Conservation (phyloP, 192 early-diverging fungal genomes). For the Gamsiella multidivaricata region DNA sequence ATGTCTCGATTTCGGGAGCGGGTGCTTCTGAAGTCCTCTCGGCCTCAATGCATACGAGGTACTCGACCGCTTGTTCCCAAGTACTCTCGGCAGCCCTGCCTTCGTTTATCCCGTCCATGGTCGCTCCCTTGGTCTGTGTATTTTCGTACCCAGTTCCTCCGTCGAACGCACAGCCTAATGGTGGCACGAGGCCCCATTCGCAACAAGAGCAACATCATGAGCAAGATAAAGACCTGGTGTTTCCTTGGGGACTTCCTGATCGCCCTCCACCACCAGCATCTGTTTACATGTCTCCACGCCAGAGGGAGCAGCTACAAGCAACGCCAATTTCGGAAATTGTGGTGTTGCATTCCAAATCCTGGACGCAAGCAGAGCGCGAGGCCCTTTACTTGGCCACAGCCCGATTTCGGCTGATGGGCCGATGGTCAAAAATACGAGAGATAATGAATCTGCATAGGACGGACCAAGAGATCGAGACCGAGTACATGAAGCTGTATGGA, state of each 20-base stretch:
- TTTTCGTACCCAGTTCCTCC: slow-evolving; percentile 37
- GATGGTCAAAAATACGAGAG: slow-evolving; percentile 45
- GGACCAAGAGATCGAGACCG: slow-evolving; percentile 32
- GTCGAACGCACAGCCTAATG: no score
- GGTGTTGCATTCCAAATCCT: slow-evolving; percentile 15
- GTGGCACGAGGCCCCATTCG: no score
- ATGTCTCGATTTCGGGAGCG: slow-evolving; percentile 31
- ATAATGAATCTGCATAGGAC: slow-evolving; percentile 43
- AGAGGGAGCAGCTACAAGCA: background rate
- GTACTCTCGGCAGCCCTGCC: slow-evolving; percentile 35
- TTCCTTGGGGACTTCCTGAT: slow-evolving; percentile 36
- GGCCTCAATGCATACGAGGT: slow-evolving; percentile 38
- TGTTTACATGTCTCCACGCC: no score
- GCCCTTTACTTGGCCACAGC: slow-evolving; percentile 38
- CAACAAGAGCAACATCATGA: background rate
- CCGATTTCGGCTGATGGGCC: slow-evolving; percentile 12
- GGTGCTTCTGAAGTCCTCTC: slow-evolving; percentile 42
- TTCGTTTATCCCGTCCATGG: slow-evolving; percentile 50
- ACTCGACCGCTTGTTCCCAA: slow-evolving; percentile 22
- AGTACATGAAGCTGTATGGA: slow-evolving; percentile 32
- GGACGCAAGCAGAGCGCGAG: slow-evolving; percentile 29
- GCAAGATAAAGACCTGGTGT: slow-evolving; percentile 13
- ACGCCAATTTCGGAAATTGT: slow-evolving; percentile 23
- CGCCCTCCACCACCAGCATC: background rate
- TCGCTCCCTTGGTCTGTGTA: slow-evolving; percentile 49